Conservation (phyloP, 352 stramenopile species). For the Phytophthora melonis region DNA sequence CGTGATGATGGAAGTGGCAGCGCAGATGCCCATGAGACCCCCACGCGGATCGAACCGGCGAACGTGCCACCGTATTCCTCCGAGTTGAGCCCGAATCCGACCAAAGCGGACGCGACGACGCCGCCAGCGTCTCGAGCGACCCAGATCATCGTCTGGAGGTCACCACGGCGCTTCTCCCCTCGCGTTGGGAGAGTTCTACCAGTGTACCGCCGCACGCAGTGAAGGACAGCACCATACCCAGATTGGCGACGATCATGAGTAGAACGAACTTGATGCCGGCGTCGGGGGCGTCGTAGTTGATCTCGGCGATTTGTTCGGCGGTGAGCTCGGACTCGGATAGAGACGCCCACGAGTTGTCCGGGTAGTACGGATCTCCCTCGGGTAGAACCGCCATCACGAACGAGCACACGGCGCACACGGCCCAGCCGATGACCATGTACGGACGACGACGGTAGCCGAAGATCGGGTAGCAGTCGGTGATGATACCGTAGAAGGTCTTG, state of each 20-base stretch:
- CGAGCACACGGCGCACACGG: conserved; percentile 43
- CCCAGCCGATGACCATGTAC: conserved; percentile 86
- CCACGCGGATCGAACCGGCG: conserved; percentile 54
- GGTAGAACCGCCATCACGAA: conserved; percentile 49
- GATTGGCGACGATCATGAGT: conserved; percentile 65
- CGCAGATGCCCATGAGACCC: conserved; percentile 61
- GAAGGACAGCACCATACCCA: conserved; percentile 65
- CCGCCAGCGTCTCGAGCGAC: conserved; percentile 45
- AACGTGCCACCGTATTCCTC: conserved; percentile 65
- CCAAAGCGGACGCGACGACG: conserved; percentile 57
- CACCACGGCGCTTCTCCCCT: conserved; percentile 58
- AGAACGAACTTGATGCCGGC: conserved; percentile 59
- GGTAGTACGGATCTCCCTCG: conserved; percentile 64
- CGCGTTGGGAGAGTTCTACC: conserved; percentile 68
- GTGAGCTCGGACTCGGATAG: conserved; percentile 43
- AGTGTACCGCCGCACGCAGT: conserved; percentile 60
- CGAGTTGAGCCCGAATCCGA: conserved; percentile 68
- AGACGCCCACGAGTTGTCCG: conserved; percentile 46
- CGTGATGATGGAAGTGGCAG: conserved; percentile 43
- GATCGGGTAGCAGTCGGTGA: conserved; percentile 89
- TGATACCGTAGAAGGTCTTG: conserved; percentile 86
- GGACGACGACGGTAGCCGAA: conserved; percentile 82
- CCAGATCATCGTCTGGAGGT: conserved; percentile 70
- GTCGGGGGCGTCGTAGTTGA: conserved; percentile 58
- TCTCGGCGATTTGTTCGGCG: conserved; percentile 46